A percentile compares a stretch with the other conserved stretches of the same genome.
Conservation (phyloP, 225 moss, liverwort and hornwort species). For the Takakia lepidozioides region DNA sequence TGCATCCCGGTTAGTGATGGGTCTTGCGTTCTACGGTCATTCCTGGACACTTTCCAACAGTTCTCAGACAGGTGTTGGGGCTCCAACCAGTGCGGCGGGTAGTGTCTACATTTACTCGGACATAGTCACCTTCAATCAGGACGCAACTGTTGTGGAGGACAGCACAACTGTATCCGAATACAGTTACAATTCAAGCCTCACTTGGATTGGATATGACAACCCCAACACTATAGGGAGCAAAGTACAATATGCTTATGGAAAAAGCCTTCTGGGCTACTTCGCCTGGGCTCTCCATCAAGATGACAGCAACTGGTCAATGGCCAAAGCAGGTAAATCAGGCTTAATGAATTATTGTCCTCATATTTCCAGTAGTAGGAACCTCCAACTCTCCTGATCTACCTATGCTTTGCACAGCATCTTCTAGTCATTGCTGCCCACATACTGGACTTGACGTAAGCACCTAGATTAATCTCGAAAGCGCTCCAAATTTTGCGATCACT, state of each 20-base stretch:
- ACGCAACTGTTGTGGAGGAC: constrained; percentile 31
- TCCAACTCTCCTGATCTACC: no score
- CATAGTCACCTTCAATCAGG: constrained; percentile 32
- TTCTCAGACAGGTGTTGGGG: constrained; percentile 27
- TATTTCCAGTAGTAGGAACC: no score
- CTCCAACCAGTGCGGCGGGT: constrained; percentile 52
- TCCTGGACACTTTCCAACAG: constrained; percentile 58
- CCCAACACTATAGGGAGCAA: constrained; percentile 34
- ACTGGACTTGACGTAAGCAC: no score
- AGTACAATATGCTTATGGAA: constrained; percentile 29
- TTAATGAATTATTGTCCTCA: no score
- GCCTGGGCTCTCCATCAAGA: constrained; percentile 52
- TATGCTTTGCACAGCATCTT: no score
- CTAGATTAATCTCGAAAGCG: no score
- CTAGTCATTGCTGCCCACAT: no score
- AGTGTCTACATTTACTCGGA: constrained; percentile 20
- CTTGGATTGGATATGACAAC: constrained; percentile 56
- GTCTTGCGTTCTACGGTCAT: constrained; percentile 68
- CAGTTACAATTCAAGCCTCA: constrained; percentile 28
- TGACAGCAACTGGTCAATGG: constrained; percentile 21
- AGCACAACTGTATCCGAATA: constrained; percentile 27
- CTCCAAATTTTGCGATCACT: no score
- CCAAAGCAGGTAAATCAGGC: constrained; percentile 50
- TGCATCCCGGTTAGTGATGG: constrained; percentile 43
- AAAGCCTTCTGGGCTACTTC: constrained; percentile 34